Evolutionary conservation across 129 eudicot species (phyloP).

Genomic region (Flaveria sonorensis): DNA sequence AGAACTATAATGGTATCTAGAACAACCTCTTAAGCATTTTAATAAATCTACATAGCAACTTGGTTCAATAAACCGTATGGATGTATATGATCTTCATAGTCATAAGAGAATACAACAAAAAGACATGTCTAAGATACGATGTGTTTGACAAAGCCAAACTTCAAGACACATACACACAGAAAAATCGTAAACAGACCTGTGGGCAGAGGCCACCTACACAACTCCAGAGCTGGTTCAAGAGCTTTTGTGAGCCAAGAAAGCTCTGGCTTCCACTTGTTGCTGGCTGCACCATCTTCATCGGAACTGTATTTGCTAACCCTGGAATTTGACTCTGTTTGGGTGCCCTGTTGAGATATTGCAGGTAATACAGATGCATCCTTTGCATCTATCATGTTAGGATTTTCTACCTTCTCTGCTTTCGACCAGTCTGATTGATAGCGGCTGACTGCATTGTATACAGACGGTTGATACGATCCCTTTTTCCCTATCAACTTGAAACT

Average conservation of each 20-base stretch:
- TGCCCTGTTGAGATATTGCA: conserved; percentile 26
- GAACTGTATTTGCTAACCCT: conserved; percentile 42
- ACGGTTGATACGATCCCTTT: conserved; percentile 39
- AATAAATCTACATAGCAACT: not conserved
- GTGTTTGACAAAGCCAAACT: not conserved
- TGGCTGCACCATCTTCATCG: conserved; percentile 48
- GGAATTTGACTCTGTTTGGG: conserved; percentile 29
- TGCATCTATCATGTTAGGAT: conserved; percentile 35
- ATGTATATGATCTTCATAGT: not conserved
- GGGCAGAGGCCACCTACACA: conserved; percentile 69
- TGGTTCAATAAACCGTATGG: not conserved
- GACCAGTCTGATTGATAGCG: conserved; percentile 63
- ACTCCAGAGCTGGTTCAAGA: conserved; percentile 89
- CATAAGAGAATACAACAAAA: not conserved
- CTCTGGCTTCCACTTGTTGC: conserved; percentile 66
- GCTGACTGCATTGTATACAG: conserved; percentile 38
- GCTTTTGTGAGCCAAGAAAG: conserved; percentile 83
- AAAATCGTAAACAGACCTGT: conserved; percentile 52
- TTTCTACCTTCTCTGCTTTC: conserved; percentile 34
- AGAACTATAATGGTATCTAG: not conserved
- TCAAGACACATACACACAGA: not conserved
- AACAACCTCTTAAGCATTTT: not conserved
- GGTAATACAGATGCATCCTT: conserved; percentile 43
- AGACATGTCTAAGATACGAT: not conserved
- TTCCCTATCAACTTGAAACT: conserved; percentile 45